Evolutionary conservation across 2,329 filamentous ascomycete species (phyloP).

Genomic region (Fusarium oxysporum): DNA sequence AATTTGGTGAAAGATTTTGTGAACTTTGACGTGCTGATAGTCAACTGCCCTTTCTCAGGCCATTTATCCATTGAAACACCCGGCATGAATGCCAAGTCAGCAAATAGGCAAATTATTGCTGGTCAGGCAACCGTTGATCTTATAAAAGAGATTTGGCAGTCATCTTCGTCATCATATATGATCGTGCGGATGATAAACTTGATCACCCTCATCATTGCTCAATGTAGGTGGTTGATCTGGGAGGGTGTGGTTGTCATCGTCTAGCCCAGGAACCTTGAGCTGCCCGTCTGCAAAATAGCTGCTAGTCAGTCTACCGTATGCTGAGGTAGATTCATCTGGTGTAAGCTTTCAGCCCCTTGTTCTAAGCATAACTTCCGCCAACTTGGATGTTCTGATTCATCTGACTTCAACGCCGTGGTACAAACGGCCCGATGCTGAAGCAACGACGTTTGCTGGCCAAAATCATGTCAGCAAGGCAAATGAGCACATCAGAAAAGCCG

Average conservation of each 20-base stretch:
- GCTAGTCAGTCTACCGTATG: neutral
- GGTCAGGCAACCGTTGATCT: slow-evolving; percentile 29
- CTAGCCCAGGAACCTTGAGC: slow-evolving; percentile 14
- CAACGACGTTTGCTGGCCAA: neutral
- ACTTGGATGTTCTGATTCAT: neutral
- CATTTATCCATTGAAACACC: neutral
- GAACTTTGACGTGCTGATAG: neutral
- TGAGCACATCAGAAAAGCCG: neutral
- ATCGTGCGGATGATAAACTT: neutral
- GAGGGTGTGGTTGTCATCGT: slow-evolving; percentile 22
- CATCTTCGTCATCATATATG: slow-evolving; percentile 4
- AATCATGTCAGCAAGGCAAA: neutral
- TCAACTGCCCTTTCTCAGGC: neutral
- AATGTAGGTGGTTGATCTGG: neutral
- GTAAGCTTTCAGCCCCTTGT: neutral
- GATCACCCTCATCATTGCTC: slow-evolving; percentile 1
- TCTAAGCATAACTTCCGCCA: neutral
- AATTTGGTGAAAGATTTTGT: neutral
- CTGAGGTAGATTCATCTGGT: neutral
- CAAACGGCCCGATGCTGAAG: slow-evolving; percentile 11
- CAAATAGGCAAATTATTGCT: slow-evolving; percentile 1
- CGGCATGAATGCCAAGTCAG: slow-evolving; percentile 10
- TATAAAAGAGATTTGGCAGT: slow-evolving; percentile 7
- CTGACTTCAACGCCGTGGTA: neutral
- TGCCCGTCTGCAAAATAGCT: neutral